Base-by-base conservation (phyloP, 1,284 basidiomycete species). In the Tilletia indica region DNA sequence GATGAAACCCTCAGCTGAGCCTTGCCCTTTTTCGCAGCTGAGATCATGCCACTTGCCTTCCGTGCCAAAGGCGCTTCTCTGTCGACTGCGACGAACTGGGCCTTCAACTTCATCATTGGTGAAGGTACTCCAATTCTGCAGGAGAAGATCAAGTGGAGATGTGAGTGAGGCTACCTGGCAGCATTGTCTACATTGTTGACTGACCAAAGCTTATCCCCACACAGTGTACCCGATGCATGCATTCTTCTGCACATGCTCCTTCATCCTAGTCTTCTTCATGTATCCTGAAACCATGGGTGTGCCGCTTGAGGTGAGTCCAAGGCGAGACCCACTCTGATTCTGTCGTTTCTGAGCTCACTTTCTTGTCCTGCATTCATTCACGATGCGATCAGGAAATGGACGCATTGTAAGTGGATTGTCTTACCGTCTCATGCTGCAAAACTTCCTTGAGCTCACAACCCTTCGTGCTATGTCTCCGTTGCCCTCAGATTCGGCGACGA, bases 141-240 rank as follows among this genome's bases (percentile, higher is more conserved):
- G 86, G 93, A 96, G 76, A 86, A 89, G 49, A 97, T 99, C 77
- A 89, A 89, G 45, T 99, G 96, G 95, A 88, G 92, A 68, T 86
- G 61, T 64, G 61, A 64, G 61, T 64, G n/a, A 34, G 0, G 5
- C n/a, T 67, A 2, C 19, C 11, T 38, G 9, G 42, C 66, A 38
- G 66, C 45, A 4, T 39, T 36, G 42, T 9, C 14, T 8, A 45
- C 9, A 45, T 9, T 14, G 42, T 9, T 45, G 42, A 31, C 67
- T 69, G 54, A 56, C 68, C 4, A 16, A 36, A 19, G 16, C 12
- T 69, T 11, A 9, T 16, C 36, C 3, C 6, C 54, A 19, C 16
- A 21, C 54, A 63, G 61, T 98, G 69, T 98, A 98, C 85, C 92
- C 93, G 0, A 94, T 99, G 92, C 94, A 97, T 79, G 94, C 92